These are phyloP conservation scores for Hydrangea macrophylla DNA, from an alignment of 148 eudicot genomes.

Conservation along the genomic window DNA sequence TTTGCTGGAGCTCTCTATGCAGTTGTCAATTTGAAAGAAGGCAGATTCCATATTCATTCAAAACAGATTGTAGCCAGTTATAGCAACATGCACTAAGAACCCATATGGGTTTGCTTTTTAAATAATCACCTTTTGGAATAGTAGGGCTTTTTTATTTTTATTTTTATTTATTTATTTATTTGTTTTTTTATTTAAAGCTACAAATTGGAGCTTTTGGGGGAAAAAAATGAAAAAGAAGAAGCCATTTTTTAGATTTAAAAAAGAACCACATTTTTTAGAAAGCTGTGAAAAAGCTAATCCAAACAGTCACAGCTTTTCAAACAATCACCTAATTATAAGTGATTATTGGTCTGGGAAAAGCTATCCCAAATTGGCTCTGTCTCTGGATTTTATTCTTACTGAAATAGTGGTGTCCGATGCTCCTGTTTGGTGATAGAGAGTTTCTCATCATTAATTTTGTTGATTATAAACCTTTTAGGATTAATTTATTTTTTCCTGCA, in stretches of 20 bases:
- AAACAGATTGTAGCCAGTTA: background rate
- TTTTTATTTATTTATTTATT: too few relatives aligned
- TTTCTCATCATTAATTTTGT: slow-evolving; percentile 1
- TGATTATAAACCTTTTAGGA: slow-evolving; percentile 9
- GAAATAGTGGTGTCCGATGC: background rate
- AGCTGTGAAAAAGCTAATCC: too few relatives aligned
- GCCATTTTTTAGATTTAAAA: too few relatives aligned
- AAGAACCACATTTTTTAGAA: too few relatives aligned
- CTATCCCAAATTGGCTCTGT: too few relatives aligned
- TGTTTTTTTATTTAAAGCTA: too few relatives aligned
- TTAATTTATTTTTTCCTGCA: slow-evolving; percentile 45
- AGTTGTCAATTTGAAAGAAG: background rate
- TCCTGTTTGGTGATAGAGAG: background rate
- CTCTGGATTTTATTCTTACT: too few relatives aligned
- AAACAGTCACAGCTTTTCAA: too few relatives aligned
- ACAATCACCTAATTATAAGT: too few relatives aligned
- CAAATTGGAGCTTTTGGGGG: too few relatives aligned
- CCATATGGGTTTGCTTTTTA: background rate
- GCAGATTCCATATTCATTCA: background rate
- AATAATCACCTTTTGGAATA: background rate
- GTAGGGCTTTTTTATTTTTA: background rate
- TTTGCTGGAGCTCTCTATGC: background rate
- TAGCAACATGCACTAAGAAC: background rate
- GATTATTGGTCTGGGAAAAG: too few relatives aligned
- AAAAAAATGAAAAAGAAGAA: too few relatives aligned